phyloP scores from a whole-genome alignment of 2,329 filamentous ascomycete species.

The Aspergillus pseudotamarii region DNA sequence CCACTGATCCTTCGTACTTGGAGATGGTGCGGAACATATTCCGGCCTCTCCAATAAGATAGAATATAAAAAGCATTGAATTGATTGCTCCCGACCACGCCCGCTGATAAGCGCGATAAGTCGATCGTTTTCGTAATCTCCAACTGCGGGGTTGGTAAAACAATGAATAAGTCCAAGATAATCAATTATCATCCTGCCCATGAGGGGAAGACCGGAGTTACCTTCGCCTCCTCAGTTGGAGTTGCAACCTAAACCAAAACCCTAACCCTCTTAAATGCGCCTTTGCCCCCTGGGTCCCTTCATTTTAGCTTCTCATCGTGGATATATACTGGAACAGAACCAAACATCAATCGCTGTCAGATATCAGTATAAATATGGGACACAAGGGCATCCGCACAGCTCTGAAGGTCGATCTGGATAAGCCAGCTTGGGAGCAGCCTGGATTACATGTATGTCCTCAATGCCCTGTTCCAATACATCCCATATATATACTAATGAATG shows the following conservation, averaged over 20 bases:
- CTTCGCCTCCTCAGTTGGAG: background rate
- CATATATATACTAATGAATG: slow-evolving; percentile 11
- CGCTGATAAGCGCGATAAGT: slow-evolving; percentile 18
- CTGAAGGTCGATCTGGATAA: slow-evolving; percentile 74
- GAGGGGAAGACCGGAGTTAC: background rate
- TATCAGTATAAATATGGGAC: slow-evolving; percentile 33
- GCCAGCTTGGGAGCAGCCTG: slow-evolving; percentile 69
- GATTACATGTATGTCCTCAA: slow-evolving; percentile 64
- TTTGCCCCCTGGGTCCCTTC: background rate
- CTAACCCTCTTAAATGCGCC: background rate
- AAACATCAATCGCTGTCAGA: background rate
- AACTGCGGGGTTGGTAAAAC: slow-evolving; percentile 12
- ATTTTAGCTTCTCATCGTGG: background rate
- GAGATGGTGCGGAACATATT: background rate
- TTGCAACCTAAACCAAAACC: background rate
- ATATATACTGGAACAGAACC: background rate
- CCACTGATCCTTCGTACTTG: background rate
- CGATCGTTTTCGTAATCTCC: slow-evolving; percentile 1
- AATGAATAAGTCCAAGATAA: slow-evolving; percentile 6
- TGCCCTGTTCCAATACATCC: slow-evolving; percentile 8
- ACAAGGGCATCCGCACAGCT: slow-evolving; percentile 64
- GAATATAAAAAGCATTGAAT: background rate
- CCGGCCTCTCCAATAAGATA: background rate
- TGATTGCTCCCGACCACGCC: slow-evolving; percentile 3
- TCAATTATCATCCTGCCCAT: background rate